phyloP scores from a whole-genome alignment of 2,329 filamentous ascomycete species.

The Thelonectria rubi region DNA sequence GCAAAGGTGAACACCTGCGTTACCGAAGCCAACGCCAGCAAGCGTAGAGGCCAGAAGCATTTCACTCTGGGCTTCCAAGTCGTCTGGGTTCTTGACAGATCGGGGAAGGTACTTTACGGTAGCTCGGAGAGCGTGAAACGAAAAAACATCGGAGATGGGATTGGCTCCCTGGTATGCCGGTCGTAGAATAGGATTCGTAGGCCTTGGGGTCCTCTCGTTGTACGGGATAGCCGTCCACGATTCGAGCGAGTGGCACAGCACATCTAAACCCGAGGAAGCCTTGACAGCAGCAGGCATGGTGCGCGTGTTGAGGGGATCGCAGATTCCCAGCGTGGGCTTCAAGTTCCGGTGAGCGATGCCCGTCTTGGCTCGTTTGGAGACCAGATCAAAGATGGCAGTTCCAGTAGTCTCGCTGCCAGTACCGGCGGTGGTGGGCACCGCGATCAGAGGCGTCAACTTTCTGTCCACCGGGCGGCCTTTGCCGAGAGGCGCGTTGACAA shows the following conservation, averaged over 20 bases:
- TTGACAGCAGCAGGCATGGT: conserved; percentile 97
- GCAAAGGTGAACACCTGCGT: conserved; percentile 89
- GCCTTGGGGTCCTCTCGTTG: conserved; percentile 83
- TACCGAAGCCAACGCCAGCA: conserved; percentile 95
- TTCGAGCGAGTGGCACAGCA: conserved; percentile 93
- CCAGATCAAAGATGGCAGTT: conserved; percentile 96
- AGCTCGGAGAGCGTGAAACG: conserved; percentile 80
- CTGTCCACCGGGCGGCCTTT: conserved; percentile 81
- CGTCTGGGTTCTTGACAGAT: conserved; percentile 86
- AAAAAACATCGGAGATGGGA: conserved; percentile 97
- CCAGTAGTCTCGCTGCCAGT: conserved; percentile 95
- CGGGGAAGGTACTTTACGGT: conserved; percentile 94
- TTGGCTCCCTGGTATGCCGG: conserved; percentile 98
- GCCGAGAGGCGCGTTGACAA: conserved; percentile 94
- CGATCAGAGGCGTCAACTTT: conserved; percentile 78
- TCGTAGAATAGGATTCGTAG: conserved; percentile 86
- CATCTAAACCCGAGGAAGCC: conserved; percentile 90
- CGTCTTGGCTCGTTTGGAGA: conserved; percentile 89
- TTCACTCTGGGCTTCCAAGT: conserved; percentile 89
- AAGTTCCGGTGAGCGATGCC: conserved; percentile 95
- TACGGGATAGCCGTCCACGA: conserved; percentile 98
- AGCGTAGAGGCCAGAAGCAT: conserved; percentile 96
- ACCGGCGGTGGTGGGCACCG: conserved; percentile 83
- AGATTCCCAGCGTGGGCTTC: conserved; percentile 93
- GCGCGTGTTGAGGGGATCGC: conserved; percentile 85